These are phyloP conservation scores for Kwoniella dendrophila DNA, from an alignment of 768 basidiomycete species.

Conservation along the genomic window DNA sequence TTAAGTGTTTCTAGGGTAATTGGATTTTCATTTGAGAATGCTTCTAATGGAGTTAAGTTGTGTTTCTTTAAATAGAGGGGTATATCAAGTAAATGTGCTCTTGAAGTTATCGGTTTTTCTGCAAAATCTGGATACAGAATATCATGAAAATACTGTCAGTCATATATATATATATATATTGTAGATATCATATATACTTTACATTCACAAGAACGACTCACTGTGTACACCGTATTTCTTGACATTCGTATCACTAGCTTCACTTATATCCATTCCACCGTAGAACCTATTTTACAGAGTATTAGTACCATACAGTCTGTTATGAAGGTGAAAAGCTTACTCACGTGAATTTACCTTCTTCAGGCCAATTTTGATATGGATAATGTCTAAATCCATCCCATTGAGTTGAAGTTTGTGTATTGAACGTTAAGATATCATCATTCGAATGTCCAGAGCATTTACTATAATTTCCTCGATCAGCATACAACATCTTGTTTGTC, in stretches of 20 bases:
- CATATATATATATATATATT: not conserved
- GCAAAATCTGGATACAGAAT: conserved; percentile 15
- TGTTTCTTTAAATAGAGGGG: conserved; percentile 22
- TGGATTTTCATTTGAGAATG: conserved; percentile 14
- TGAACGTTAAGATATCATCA: conserved; percentile 18
- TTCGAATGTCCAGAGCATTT: conserved; percentile 19
- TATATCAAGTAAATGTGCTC: conserved; percentile 40
- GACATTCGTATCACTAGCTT: conserved; percentile 23
- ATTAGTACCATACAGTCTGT: not conserved
- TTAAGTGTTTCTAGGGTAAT: conserved; percentile 25
- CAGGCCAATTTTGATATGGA: conserved; percentile 39
- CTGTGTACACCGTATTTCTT: conserved; percentile 33
- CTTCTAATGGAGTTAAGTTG: conserved; percentile 22
- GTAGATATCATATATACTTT: not conserved
- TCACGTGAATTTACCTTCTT: conserved; percentile 24
- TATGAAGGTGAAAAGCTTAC: not conserved
- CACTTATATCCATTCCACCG: conserved; percentile 30
- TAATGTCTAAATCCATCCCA: conserved; percentile 29
- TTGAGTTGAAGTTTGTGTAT: conserved; percentile 19
- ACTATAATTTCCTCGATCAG: not conserved
- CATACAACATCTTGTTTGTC: not conserved
- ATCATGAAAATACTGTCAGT: not conserved
- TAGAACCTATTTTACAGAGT: conserved; percentile 16
- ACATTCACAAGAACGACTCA: conserved; percentile 11
- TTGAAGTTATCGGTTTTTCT: conserved; percentile 20